Percentiles rank a stretch among this genome's conserved stretches.
Conservation (phyloP, 2,329 filamentous ascomycete genomes). For the Colletotrichum magnum region DNA sequence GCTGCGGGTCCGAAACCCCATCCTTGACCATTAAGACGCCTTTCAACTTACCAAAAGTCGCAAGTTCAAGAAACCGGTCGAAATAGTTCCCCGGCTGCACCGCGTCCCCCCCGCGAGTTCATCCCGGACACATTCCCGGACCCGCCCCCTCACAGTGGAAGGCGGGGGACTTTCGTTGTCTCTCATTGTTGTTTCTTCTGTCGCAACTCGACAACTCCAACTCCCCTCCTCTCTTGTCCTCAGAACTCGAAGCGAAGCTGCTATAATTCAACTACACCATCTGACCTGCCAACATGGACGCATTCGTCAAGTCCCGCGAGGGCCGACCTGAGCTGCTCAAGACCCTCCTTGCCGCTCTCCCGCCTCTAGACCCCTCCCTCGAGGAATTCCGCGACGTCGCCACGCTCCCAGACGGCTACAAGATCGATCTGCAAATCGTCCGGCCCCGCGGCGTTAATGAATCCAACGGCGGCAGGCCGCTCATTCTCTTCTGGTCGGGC, state of each 20-base stretch:
- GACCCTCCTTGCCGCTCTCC: slow-evolving; percentile 28
- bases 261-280: not conserved
- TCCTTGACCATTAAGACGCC: too few species aligned
- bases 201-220: not conserved
- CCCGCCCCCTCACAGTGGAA: not conserved
- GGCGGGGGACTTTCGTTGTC: not conserved
- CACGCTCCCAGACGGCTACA: slow-evolving; percentile 28
- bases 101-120: not conserved
- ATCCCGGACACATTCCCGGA: not conserved
- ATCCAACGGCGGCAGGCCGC: slow-evolving; percentile 1
- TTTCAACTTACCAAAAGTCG: too few species aligned
- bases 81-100: too few species aligned
- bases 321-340: slow-evolving; percentile 19
- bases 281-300: not conserved
- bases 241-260: not conserved
- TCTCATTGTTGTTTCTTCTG: not conserved
- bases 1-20: too few species aligned
- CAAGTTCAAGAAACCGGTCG: too few species aligned
- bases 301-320: slow-evolving; percentile 21
- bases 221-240: not conserved
- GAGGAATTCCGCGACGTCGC: slow-evolving; percentile 32
- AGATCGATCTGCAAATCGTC: slow-evolving; percentile 28
- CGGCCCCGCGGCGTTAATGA: slow-evolving; percentile 19
- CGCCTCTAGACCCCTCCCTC: slow-evolving; percentile 22
- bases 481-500: slow-evolving; percentile 13